Evolutionary conservation across 352 stramenopile species (phyloP).

Genomic region (Globisporangium carolinianum): DNA sequence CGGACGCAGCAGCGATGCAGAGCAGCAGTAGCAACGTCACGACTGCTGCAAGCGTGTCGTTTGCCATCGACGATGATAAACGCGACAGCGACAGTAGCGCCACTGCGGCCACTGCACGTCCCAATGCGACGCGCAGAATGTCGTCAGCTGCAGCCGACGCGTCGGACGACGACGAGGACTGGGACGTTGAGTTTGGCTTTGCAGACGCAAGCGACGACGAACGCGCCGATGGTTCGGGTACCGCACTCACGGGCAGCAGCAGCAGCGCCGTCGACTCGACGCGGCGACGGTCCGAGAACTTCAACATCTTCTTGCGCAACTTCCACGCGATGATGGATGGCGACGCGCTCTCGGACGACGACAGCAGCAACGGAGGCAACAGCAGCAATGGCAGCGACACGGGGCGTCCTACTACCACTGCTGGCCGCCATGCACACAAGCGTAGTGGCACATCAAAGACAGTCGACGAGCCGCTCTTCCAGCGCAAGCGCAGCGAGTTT

Average conservation of each 20-base stretch:
- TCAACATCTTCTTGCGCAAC: slow-evolving; percentile 77
- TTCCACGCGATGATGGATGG: slow-evolving; percentile 76
- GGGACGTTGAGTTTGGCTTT: slow-evolving; percentile 80
- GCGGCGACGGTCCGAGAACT: slow-evolving; percentile 60
- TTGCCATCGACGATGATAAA: neutral
- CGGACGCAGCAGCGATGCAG: neutral
- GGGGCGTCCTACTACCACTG: slow-evolving; percentile 10
- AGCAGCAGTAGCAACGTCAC: neutral
- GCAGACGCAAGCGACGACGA: slow-evolving; percentile 33
- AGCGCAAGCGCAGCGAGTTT: slow-evolving; percentile 32
- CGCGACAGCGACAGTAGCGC: no score
- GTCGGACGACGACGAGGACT: slow-evolving; percentile 51
- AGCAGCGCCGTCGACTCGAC: slow-evolving; percentile 36
- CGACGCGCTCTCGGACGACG: slow-evolving; percentile 50
- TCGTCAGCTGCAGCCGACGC: no score
- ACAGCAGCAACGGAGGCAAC: slow-evolving; percentile 20
- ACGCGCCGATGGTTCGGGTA: slow-evolving; percentile 7
- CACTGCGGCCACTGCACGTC: no score
- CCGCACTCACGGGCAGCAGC: no score
- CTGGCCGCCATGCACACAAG: slow-evolving; percentile 12
- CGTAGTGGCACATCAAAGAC: slow-evolving; percentile 16
- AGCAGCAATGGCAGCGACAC: slow-evolving; percentile 4
- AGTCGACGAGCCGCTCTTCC: slow-evolving; percentile 61
- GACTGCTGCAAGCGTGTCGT: neutral
- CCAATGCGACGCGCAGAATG: no score